Evolutionary conservation across 2,329 filamentous ascomycete genomes (phyloP).

Genomic region (Truncatella angustata): DNA sequence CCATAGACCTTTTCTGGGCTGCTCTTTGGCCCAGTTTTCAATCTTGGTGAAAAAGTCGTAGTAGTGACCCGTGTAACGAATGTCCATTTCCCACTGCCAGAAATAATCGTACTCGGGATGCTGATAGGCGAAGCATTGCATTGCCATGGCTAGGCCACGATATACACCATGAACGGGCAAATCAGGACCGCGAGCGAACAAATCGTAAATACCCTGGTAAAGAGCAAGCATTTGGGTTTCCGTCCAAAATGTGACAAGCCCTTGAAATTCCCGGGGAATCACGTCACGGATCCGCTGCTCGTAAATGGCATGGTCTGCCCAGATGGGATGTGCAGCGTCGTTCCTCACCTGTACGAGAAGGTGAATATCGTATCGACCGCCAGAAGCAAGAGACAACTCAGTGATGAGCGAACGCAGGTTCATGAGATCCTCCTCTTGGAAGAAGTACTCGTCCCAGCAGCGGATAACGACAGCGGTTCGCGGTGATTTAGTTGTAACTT

Average conservation of each 20-base stretch:
- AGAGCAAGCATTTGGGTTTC: conserved; percentile 89
- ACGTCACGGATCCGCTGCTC: conserved; percentile 63
- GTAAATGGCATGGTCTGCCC: conserved; percentile 71
- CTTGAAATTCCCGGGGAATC: conserved; percentile 81
- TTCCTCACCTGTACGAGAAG: conserved; percentile 81
- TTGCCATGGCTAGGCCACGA: conserved; percentile 87
- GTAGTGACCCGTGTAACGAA: conserved; percentile 86
- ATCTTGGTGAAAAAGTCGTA: conserved; percentile 72
- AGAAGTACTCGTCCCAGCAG: conserved; percentile 78
- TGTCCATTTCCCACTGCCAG: conserved; percentile 96
- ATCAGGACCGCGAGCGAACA: conserved; percentile 62
- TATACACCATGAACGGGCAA: conserved; percentile 90
- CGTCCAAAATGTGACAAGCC: conserved; percentile 88
- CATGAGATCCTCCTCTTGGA: conserved; percentile 76
- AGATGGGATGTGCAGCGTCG: conserved; percentile 72
- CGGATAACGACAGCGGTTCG: conserved; percentile 79
- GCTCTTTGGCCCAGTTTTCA: conserved; percentile 65
- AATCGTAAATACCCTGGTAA: conserved; percentile 84
- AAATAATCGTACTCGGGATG: conserved; percentile 89
- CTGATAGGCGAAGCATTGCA: conserved; percentile 87
- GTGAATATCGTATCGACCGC: conserved; percentile 84
- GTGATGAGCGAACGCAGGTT: conserved; percentile 81
- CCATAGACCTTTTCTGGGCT: conserved; percentile 79
- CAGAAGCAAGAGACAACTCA: conserved; percentile 76
- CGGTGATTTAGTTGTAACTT: conserved; percentile 31